phyloP scores from a whole-genome alignment of 164 flowering plant genomes.

The Liquidambar formosana region DNA sequence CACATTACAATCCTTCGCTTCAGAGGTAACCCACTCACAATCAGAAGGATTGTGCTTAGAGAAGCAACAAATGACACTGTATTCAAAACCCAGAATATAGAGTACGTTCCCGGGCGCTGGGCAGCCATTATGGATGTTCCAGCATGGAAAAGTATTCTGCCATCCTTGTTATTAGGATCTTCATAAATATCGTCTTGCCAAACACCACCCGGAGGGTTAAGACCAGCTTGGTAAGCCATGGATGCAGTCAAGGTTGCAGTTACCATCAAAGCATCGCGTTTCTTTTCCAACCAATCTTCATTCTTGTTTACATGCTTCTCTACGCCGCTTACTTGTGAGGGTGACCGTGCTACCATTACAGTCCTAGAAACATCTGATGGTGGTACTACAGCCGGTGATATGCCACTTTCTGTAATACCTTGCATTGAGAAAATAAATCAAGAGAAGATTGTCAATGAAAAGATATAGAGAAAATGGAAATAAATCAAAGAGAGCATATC shows the following conservation, averaged over 20 bases:
- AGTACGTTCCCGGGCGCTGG: not conserved
- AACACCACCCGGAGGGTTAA: slow-evolving; percentile 22
- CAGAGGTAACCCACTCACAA: slow-evolving; percentile 22
- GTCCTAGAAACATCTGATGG: too few species aligned
- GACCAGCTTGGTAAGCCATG: slow-evolving; percentile 24
- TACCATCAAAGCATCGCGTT: slow-evolving; percentile 19
- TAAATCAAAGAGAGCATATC: too few species aligned
- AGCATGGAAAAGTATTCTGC: not conserved
- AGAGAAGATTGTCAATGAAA: too few species aligned
- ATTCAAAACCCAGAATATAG: not conserved
- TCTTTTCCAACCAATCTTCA: slow-evolving; percentile 5
- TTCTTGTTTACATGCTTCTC: too few species aligned
- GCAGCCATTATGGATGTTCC: slow-evolving; percentile 16
- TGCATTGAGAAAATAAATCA: too few species aligned
- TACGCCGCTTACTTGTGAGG: too few species aligned
- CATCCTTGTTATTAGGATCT: too few species aligned
- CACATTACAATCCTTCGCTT: slow-evolving; percentile 11
- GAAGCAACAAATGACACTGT: slow-evolving; percentile 19
- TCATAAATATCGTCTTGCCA: slow-evolving; percentile 22
- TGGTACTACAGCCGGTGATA: too few species aligned
- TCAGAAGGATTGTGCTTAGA: slow-evolving; percentile 22
- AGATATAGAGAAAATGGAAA: too few species aligned
- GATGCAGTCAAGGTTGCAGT: slow-evolving; percentile 25
- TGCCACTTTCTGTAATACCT: too few species aligned
- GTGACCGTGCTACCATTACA: too few species aligned